phyloP scores from a whole-genome alignment of 257 asterid genomes.

The Fraxinus cuspidata region DNA sequence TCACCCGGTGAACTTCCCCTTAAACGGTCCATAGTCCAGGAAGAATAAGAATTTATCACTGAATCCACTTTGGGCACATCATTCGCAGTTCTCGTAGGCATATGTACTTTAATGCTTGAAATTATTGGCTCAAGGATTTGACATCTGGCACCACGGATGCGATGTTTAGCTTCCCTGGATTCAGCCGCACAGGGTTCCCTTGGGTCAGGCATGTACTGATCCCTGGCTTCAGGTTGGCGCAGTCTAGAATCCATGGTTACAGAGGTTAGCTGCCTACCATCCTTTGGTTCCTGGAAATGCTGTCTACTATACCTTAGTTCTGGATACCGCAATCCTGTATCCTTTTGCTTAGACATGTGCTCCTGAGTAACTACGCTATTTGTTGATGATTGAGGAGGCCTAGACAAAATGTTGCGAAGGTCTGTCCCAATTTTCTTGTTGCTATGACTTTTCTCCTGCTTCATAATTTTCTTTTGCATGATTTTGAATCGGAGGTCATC shows the following conservation, averaged over 20 bases:
- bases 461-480: slow-evolving; percentile 43
- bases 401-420: slow-evolving; percentile 72
- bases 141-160: slow-evolving; percentile 39
- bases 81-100: slow-evolving; percentile 42
- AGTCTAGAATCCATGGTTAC: slow-evolving; percentile 36
- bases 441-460: slow-evolving; percentile 45
- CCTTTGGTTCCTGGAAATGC: slow-evolving; percentile 36
- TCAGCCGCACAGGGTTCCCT: slow-evolving; percentile 30
- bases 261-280: slow-evolving; percentile 35
- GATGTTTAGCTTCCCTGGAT: slow-evolving; percentile 33
- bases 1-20: slow-evolving; percentile 74
- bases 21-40: slow-evolving; percentile 76
- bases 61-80: slow-evolving; percentile 44
- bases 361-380: slow-evolving; percentile 37
- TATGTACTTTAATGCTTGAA: slow-evolving; percentile 28
- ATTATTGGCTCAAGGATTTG: slow-evolving; percentile 44
- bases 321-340: slow-evolving; percentile 36
- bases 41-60: slow-evolving; percentile 52
- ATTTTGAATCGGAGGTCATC: slow-evolving; percentile 84
- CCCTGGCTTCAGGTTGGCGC: slow-evolving; percentile 30
- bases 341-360: slow-evolving; percentile 45
- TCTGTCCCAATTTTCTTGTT: slow-evolving; percentile 55
- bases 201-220: background rate
- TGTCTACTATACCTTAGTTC: slow-evolving; percentile 40
- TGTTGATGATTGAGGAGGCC: slow-evolving; percentile 76